Evolutionary conservation across 176 grass and related monocot species (phyloP).

Genomic region (Oryza rufipogon): DNA sequence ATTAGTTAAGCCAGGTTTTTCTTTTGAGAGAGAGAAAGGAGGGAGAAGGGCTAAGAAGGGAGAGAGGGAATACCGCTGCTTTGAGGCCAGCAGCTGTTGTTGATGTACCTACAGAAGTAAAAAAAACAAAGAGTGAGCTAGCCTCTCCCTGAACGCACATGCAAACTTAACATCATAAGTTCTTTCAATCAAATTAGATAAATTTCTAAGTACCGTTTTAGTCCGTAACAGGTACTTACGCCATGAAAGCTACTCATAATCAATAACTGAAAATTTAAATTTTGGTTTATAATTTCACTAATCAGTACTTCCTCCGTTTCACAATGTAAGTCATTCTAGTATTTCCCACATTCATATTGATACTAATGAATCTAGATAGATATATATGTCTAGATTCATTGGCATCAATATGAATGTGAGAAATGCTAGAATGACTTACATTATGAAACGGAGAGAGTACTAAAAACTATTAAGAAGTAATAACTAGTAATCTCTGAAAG

Average conservation of each 20-base stretch:
- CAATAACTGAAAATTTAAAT: not conserved
- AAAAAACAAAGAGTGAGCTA: constrained; percentile 5
- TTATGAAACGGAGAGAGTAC: too few relatives aligned
- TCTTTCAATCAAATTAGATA: not conserved
- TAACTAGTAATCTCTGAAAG: not conserved
- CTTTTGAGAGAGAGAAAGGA: too few relatives aligned
- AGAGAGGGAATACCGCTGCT: constrained; percentile 61
- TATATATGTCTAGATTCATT: too few relatives aligned
- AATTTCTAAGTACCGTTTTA: not conserved
- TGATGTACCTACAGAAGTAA: constrained; percentile 78
- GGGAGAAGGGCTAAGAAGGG: not conserved
- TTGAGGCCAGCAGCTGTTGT: constrained; percentile 95
- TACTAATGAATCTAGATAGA: too few relatives aligned
- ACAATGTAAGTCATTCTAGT: too few relatives aligned
- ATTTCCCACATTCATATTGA: too few relatives aligned
- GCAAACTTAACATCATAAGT: not conserved
- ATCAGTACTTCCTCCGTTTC: not conserved
- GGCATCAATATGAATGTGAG: too few relatives aligned
- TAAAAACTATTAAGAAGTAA: not conserved
- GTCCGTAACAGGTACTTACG: not conserved
- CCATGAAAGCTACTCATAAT: not conserved
- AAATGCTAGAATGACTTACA: too few relatives aligned
- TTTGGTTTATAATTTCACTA: not conserved
- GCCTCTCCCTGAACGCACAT: not conserved
- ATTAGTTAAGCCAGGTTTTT: not conserved